These are phyloP conservation scores for Umbelopsis ramanniana DNA, from an alignment of 192 early-diverging fungal species.

Conservation along the genomic window DNA sequence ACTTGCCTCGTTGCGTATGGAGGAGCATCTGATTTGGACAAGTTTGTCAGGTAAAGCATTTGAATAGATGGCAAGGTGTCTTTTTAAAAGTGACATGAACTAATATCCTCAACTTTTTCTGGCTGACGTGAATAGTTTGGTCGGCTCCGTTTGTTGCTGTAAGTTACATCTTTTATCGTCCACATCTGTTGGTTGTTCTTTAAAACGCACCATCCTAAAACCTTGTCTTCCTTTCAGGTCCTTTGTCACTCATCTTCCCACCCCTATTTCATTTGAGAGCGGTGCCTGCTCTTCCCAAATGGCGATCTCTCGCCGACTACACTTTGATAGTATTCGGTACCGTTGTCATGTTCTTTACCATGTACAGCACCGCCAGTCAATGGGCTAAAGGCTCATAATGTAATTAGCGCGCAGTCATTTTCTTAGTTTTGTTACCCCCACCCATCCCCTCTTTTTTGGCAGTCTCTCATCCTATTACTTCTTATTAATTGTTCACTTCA, in stretches of 20 bases:
- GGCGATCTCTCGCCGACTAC: slow-evolving; percentile 57
- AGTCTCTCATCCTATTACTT: neutral
- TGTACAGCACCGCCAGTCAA: slow-evolving; percentile 34
- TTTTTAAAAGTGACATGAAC: neutral
- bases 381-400: slow-evolving; percentile 25
- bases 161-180: neutral
- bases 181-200: too few species aligned
- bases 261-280: slow-evolving; percentile 75
- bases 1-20: slow-evolving; percentile 70
- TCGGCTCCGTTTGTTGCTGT: slow-evolving; percentile 78
- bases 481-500: neutral
- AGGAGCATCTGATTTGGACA: slow-evolving; percentile 82
- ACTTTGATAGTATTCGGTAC: slow-evolving; percentile 68
- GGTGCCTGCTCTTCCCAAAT: slow-evolving; percentile 47
- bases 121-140: slow-evolving; percentile 50
- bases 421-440: neutral
- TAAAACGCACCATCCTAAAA: neutral
- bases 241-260: slow-evolving; percentile 85
- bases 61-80: neutral
- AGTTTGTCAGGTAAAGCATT: slow-evolving; percentile 63
- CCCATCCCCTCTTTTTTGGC: neutral
- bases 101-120: neutral
- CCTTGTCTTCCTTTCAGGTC: slow-evolving; percentile 31
- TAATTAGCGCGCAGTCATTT: neutral
- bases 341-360: slow-evolving; percentile 37